Evolutionary conservation across 2,329 filamentous ascomycete species (phyloP), one percentile per base, ranked within the genome.

Genomic region (Colletotrichum lini): DNA sequence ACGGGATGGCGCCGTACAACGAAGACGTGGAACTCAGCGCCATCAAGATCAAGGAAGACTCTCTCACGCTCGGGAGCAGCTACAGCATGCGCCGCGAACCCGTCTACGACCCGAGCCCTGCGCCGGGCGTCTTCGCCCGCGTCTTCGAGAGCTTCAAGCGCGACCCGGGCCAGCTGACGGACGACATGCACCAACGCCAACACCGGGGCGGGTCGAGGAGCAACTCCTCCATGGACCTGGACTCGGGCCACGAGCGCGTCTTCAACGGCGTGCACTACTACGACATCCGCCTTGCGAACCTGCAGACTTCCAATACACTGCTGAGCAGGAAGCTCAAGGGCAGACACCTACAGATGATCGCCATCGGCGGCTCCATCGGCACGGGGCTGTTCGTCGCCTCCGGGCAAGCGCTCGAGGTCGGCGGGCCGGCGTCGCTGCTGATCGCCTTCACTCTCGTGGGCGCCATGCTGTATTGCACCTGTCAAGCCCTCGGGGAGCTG

Each of bases 261-360:
- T 78, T 82, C 71, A 80, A 82, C 72, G 82, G 82, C 65, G 76
- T 81, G 2, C 85, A 88, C 68, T 88, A 88, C 77, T 90, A 87
- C 75, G 88, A 90, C 76, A 74, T 90, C 62, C 85, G 84, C 38
- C 81, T 83, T 75, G 90, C 89, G 58, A 88, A 94, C 78, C 83
- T 94, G 74, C 92, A 95, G 78, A 95, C 94, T 2, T 93, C 94
- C 4, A 88, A 91, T 74, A 92, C 93, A 56, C 90, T 92, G 9
- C 86, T 98, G 61, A 90, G 93, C 61, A 88, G 95, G 77, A 92
- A 91, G 80, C 83, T 97, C 75, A 96, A 97, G 82, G 91, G 91
- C 23, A 88, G 95, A 58, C 96, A 98, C 84, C 80, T 98, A 79
- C 95, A 98, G 84, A 98, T 98, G 96, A 98, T 98, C 85, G 96